Conservation (phyloP, 768 basidiomycete genomes). For the Psilocybe sp. region DNA sequence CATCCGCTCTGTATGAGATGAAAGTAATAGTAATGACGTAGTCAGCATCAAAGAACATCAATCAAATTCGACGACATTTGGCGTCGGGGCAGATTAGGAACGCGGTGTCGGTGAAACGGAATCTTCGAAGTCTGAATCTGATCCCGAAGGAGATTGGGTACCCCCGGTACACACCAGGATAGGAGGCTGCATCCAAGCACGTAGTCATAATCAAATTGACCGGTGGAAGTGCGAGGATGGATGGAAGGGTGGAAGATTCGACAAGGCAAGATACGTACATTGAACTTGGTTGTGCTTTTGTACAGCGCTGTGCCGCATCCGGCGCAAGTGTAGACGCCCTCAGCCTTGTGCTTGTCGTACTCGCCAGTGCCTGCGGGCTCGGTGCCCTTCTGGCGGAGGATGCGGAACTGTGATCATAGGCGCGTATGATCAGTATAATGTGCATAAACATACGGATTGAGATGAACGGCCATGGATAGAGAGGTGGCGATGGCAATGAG, state of each 20-base stretch:
- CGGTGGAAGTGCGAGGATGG: too few relatives aligned
- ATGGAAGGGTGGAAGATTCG: neutral
- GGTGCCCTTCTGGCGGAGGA: conserved; percentile 86
- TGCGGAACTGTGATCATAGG: conserved; percentile 59
- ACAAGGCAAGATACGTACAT: conserved; percentile 32
- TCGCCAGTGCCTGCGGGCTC: conserved; percentile 76
- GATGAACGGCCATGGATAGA: neutral
- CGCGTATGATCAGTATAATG: neutral
- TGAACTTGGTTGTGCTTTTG: conserved; percentile 87
- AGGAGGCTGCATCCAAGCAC: too few relatives aligned
- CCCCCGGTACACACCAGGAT: too few relatives aligned
- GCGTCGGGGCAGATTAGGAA: too few relatives aligned
- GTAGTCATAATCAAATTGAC: too few relatives aligned
- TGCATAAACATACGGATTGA: too few relatives aligned
- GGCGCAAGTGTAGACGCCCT: conserved; percentile 76
- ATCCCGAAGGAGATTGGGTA: too few relatives aligned
- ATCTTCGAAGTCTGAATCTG: too few relatives aligned
- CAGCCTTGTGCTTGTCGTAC: conserved; percentile 65
- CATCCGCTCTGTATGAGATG: conserved; percentile 84
- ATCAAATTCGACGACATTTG: neutral
- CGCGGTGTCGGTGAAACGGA: too few relatives aligned
- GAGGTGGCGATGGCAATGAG: neutral
- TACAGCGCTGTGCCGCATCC: conserved; percentile 84
- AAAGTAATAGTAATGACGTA: too few relatives aligned
- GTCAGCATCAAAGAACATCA: neutral